Evolutionary conservation across 1,139 yeast genomes (phyloP), one percentile per base, ranked within the genome.

Genomic region (Yamadazyma siamensis): DNA sequence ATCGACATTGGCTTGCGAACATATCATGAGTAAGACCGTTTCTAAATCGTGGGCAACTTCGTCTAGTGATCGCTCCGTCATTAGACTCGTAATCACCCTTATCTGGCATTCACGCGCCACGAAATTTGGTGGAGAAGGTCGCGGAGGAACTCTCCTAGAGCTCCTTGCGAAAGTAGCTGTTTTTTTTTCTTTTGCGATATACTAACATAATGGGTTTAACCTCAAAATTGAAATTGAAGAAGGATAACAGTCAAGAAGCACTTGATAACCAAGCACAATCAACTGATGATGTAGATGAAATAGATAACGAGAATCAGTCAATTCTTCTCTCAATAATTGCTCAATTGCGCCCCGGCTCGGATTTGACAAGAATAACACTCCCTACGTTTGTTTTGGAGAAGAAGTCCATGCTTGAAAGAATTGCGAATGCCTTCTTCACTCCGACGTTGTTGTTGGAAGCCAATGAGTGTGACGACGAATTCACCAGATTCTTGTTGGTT

Each of bases 351-450:
- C 95, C 95, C 0, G 97, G 97, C 1, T 80, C 86, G 41, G 98
- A 91, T 52, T 68, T 91, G 39, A 71, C 96, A 1, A 75, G 88
- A 48, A 91, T 91, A 44, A 89, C 98, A 0, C 69, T 91, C 32
- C 98, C 98, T 3, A 91, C 98, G 0, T 91, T 91, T 49, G 87
- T 91, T 33, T 69, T 91, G 32, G 98, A 91, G 58, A 83, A 94
- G 54, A 91, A 89, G 59, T 85, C 95, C 3, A 89, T 91, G 98
- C 66, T 91, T 33, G 98, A 91, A 56, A 77, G 98, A 52, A 86
- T 91, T 43, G 85, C 97, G 8, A 91, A 91, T 56, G 85, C 80
- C 52, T 73, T 89, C 45, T 87, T 81, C 49, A 94, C 80, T 44
- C 97, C 97, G 0, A 76, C 77, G 23, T 61, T 88, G 18, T 58